phyloP scores from a whole-genome alignment of 441 rosid genomes.

The Aleurites moluccanus region DNA sequence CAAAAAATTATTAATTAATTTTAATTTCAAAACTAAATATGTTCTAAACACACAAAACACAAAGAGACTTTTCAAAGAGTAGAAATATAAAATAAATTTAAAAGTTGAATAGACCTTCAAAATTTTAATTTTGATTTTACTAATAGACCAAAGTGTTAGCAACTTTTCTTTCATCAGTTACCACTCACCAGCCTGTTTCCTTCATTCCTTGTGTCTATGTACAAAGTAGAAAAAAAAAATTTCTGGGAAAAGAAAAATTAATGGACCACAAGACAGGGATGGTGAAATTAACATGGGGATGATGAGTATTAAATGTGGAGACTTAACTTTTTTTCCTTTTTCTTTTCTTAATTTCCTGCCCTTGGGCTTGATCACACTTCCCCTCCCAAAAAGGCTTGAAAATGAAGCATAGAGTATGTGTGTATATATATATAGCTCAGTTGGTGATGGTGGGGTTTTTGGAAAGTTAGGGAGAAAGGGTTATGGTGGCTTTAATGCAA shows the following conservation, averaged over 20 bases:
- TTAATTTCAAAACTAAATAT: too few relatives aligned
- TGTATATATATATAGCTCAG: not conserved
- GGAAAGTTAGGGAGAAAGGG: slow-evolving; percentile 2
- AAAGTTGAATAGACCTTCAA: too few relatives aligned
- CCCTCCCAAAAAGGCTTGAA: slow-evolving; percentile 19
- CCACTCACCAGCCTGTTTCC: slow-evolving; percentile 17
- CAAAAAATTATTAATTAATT: too few relatives aligned
- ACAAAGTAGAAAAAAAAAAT: not conserved
- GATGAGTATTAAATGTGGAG: not conserved
- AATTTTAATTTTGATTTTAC: too few relatives aligned
- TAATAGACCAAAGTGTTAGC: too few relatives aligned
- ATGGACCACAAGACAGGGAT: not conserved
- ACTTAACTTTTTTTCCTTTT: not conserved
- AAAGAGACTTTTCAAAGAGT: too few relatives aligned
- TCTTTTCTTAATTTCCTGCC: not conserved
- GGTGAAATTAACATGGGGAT: not conserved
- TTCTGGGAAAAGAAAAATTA: too few relatives aligned
- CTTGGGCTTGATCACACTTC: not conserved
- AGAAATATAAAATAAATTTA: too few relatives aligned
- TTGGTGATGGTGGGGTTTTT: not conserved
- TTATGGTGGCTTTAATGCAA: slow-evolving; percentile 5
- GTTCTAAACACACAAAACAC: too few relatives aligned
- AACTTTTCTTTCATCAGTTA: not conserved
- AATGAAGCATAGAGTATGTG: slow-evolving; percentile 16
- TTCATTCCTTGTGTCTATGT: not conserved